Evolutionary conservation across 2,329 filamentous ascomycete species (phyloP), one percentile per base, ranked within the genome.

Genomic region (Hymenoscyphus infarciens): DNA sequence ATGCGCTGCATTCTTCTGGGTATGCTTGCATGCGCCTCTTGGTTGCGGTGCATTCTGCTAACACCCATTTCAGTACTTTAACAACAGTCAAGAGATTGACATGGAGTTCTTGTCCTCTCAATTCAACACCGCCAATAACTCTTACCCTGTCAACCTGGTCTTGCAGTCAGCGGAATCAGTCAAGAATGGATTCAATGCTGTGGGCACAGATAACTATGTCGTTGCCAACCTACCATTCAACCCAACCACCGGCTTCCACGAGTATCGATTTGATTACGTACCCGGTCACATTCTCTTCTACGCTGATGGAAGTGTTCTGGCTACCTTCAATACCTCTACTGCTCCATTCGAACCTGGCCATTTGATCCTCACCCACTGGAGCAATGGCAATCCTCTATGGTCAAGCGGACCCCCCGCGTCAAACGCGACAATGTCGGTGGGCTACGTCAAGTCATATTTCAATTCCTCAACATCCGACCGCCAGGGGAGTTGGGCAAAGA

Each of bases 1-100:
- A 1, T 93, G 90, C 73, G 86, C 84, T 33, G 89, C 89, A 6
- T 92, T 93, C 76, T 93, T 92, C 75, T 94, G 89, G 86, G 87
- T 90, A 75, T 62, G 76, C 64, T 54, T 55, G 16, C 29, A 16
- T 29, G 27, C 27, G 31, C 25, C 25, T 8, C 10, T n/a, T n/a
- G 13, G 31, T 16, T 52, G 6, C 45, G 19, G 35, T 45, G 13
- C 59, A 31, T 11, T n/a, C 3, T 22, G 56, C 58, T 65, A 22
- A 63, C 38, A 11, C 56, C 5, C 22, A 19, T 13, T 5, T 16
- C 58, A 91, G 88, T 92, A 91, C 74, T 85, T 84, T 76, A 91
- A 92, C 74, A 86, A 93, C 74, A 89, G 87, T 1, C 87, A 90
- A 71, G 90, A 93, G 71, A 91, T 93, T 69, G 90, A 93, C 73